These are phyloP conservation scores for Diaporthe eres DNA, from an alignment of 2,329 filamentous ascomycete genomes.

Conservation along the genomic window DNA sequence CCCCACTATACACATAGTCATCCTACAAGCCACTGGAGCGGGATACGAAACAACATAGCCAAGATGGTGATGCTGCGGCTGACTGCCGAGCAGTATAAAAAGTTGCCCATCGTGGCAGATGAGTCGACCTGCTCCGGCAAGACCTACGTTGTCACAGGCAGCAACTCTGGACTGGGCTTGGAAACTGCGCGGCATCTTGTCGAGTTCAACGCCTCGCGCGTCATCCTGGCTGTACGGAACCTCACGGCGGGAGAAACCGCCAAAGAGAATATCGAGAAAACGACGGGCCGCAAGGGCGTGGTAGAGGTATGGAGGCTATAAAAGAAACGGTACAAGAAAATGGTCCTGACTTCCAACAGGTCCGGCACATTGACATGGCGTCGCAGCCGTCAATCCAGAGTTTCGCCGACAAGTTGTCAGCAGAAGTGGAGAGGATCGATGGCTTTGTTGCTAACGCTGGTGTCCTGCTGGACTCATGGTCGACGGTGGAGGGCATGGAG, in stretches of 20 bases:
- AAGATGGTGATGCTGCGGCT: conserved; percentile 5
- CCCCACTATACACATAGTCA: not conserved
- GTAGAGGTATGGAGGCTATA: not conserved
- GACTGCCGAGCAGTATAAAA: conserved; percentile 14
- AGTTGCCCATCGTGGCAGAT: not conserved
- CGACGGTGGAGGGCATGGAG: not conserved
- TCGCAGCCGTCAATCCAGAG: conserved; percentile 31
- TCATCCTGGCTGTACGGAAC: conserved; percentile 19
- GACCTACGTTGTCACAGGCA: conserved; percentile 19
- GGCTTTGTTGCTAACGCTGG: not conserved
- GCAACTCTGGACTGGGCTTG: conserved; percentile 12
- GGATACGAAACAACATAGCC: not conserved
- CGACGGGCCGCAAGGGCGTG: not conserved
- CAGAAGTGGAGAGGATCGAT: conserved; percentile 47
- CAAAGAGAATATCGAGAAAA: not conserved
- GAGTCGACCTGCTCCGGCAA: conserved; percentile 1
- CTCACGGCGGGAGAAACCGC: not conserved
- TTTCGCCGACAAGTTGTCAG: conserved; percentile 49
- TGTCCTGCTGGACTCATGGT: not conserved
- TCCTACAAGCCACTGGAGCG: not conserved
- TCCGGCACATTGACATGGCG: conserved; percentile 35
- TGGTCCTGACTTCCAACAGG: not conserved
- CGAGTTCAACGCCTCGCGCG: not conserved
- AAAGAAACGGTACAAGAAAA: not conserved
- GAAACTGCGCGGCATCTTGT: conserved; percentile 27